Percentiles rank a stretch among this genome's conserved stretches.
phyloP scores from a whole-genome alignment of 306 rosid genomes.

The Vicia villosa region DNA sequence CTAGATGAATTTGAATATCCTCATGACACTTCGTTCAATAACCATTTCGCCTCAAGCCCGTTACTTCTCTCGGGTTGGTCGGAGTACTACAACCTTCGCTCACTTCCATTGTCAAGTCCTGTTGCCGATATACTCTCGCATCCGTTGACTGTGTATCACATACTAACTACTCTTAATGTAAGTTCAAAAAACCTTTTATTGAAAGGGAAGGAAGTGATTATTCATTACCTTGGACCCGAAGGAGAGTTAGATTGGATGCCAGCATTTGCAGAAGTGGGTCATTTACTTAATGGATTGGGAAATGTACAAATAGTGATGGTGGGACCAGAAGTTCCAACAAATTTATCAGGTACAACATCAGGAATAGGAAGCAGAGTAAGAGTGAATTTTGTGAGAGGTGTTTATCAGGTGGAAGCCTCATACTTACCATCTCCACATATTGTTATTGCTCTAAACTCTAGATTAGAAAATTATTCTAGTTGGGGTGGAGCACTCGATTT shows the following conservation, averaged over 20 bases:
- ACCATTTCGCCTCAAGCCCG: constrained; percentile 48
- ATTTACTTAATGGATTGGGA: constrained; percentile 63
- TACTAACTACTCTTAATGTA: constrained; percentile 58
- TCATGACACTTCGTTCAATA: constrained; percentile 56
- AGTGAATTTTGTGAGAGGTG: constrained; percentile 44
- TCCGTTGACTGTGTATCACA: constrained; percentile 61
- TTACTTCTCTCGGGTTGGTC: constrained; percentile 66
- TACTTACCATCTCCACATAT: constrained; percentile 40
- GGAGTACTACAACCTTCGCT: constrained; percentile 62
- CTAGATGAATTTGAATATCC: constrained; percentile 59
- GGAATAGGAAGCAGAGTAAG: constrained; percentile 44
- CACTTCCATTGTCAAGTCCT: constrained; percentile 58
- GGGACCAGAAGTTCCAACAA: constrained; percentile 41
- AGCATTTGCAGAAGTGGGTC: constrained; percentile 64
- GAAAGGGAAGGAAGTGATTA: constrained; percentile 62
- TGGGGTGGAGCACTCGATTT: constrained; percentile 43
- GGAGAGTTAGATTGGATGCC: constrained; percentile 78
- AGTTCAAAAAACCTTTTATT: constrained; percentile 60
- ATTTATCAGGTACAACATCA: constrained; percentile 42
- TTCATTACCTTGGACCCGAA: constrained; percentile 70
- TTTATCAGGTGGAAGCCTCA: constrained; percentile 45
- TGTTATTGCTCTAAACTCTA: constrained; percentile 37
- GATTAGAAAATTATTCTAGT: constrained; percentile 36
- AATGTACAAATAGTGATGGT: constrained; percentile 50
- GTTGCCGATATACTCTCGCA: constrained; percentile 63